A percentile compares a stretch with the other conserved stretches of the same genome.
phyloP scores from a whole-genome alignment of 768 basidiomycete species.

The Mycena vulgaris region DNA sequence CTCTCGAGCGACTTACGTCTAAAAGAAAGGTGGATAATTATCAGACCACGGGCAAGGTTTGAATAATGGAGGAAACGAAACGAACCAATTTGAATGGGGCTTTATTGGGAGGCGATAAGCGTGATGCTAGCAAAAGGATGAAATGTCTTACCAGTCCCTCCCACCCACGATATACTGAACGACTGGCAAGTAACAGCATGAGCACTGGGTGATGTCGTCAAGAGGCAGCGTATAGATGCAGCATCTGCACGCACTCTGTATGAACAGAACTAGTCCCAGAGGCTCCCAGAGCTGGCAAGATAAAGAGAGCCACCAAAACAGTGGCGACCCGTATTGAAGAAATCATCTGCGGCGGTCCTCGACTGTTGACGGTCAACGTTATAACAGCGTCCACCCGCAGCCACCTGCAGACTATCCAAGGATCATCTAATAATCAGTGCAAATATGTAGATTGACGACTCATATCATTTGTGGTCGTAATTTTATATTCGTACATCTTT shows the following conservation, averaged over 20 bases:
- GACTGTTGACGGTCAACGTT: background rate
- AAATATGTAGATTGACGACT: too few species aligned
- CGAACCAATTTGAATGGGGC: slow-evolving; percentile 24
- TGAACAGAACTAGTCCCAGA: slow-evolving; percentile 22
- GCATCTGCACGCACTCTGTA: slow-evolving; percentile 12
- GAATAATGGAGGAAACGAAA: slow-evolving; percentile 12
- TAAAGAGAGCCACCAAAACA: background rate
- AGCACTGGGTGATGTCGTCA: background rate
- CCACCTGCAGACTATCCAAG: background rate
- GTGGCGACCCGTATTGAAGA: background rate
- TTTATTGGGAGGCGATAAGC: background rate
- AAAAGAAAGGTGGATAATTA: background rate
- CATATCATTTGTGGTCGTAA: too few species aligned
- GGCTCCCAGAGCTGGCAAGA: background rate
- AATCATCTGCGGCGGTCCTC: background rate
- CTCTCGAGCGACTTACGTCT: background rate
- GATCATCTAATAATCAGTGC: background rate
- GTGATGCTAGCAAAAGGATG: background rate
- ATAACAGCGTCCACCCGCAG: background rate
- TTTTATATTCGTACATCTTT: too few species aligned
- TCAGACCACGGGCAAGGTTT: background rate
- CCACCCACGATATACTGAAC: slow-evolving; percentile 23
- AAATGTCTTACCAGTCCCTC: slow-evolving; percentile 15
- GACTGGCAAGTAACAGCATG: slow-evolving; percentile 32
- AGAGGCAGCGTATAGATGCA: background rate